Evolutionary conservation across 176 grass and related monocot species (phyloP).

Genomic region (Oryza brachyantha): DNA sequence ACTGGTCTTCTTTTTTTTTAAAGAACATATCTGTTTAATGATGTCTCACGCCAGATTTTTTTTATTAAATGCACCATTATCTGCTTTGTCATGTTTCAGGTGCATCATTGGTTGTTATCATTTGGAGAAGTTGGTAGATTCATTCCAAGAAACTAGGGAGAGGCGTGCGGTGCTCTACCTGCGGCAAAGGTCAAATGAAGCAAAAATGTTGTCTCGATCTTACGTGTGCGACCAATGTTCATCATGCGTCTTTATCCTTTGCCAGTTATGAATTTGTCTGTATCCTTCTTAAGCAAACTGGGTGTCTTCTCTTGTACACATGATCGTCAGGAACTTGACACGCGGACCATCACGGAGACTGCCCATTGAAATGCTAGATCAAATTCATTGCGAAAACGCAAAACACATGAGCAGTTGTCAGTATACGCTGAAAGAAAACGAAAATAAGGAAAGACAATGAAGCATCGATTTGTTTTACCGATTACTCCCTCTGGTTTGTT

Average conservation of each 20-base stretch:
- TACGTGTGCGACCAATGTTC: neutral
- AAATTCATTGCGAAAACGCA: neutral
- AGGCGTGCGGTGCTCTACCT: slow-evolving; percentile 24
- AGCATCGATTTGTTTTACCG: too few species aligned
- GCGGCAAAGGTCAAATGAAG: neutral
- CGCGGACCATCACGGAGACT: too few species aligned
- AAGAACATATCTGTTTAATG: neutral
- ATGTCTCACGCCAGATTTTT: neutral
- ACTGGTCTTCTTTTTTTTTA: neutral
- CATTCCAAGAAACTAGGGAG: neutral
- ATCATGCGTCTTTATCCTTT: neutral
- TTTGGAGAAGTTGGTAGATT: neutral
- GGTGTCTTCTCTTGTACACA: too few species aligned
- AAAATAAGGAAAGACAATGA: too few species aligned
- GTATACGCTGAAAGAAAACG: too few species aligned
- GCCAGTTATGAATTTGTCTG: neutral
- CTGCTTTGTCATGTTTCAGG: neutral
- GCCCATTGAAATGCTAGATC: neutral
- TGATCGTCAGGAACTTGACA: too few species aligned
- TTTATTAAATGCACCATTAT: neutral
- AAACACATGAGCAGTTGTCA: neutral
- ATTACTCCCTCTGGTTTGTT: too few species aligned
- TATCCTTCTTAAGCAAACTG: neutral
- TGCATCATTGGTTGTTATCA: neutral
- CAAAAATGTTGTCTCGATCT: neutral